Base-by-base conservation (phyloP, 2,329 filamentous ascomycete genomes). In the Ophiostoma himal-ulmi region DNA sequence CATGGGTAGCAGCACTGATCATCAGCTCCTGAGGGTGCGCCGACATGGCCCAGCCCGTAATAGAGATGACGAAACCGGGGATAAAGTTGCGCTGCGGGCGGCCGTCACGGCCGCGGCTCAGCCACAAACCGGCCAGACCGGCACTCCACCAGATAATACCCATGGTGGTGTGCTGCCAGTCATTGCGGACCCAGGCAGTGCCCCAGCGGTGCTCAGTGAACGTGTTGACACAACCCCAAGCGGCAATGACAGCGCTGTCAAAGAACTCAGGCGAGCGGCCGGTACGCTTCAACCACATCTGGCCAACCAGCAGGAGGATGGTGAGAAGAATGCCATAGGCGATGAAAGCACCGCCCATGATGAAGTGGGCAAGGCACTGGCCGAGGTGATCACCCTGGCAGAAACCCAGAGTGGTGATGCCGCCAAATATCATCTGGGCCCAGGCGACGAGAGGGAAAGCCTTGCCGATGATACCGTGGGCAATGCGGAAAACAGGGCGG, bases 71-170 rank as follows among this genome's bases (percentile, higher is more conserved):
- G 73, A 98, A 91, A 14, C 88, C 94, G 0, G 95, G 95, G 70
- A 99, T 89, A 72, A 99, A 88, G 81, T 99, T 99, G 75, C 95
- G 88, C 83, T 94, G 93, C 10, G 95, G 94, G 60, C 88, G 85
- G 68, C 95, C 94, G 73, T 94, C 89, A 70, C 92, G 88, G 77
- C 90, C 92, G 73, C 88, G 87, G 78, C 93, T 96, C 54, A 99
- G 84, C 95, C 94, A 99, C 69, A 99, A 86, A 60, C 95, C 95
- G 13, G 94, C 86, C 39, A 99, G 82, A 34, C 95, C 95, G 8
- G 95, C 94, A 76, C 89, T 91, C 94, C 94, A 99, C 95, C 95
- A 99, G 68, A 99, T 89, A 73, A 99, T 88, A n/a, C 95, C 95
- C 94, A 99, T 98, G n/a, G 91, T 92, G 0, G 95, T 99, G 79